Base-by-base conservation (phyloP, 371 early-diverging fungal species). In the Haplosporangium sp. region DNA sequence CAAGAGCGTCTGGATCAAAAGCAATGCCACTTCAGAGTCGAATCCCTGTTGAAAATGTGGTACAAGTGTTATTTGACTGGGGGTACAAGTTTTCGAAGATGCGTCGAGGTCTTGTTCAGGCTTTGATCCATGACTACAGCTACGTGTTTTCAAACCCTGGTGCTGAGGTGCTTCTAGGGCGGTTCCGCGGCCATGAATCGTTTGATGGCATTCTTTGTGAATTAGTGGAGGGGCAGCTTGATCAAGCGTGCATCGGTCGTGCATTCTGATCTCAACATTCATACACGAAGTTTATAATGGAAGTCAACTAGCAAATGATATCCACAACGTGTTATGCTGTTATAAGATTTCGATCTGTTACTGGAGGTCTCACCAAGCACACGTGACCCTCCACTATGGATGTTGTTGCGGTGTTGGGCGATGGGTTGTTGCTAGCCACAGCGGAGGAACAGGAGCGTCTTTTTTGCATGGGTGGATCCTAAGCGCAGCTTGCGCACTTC, bases 61-160 rank as follows among this genome's bases (percentile, higher is more conserved):
- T 70, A 18, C 71, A 67, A 21, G 62, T 70, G 29, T 21, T 76
- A 45, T 76, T 76, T 60, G 64, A 53, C 11, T 76, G 77, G 77
- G 77, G 71, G 0, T 60, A 67, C 52, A 45, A 48, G 43, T 76
- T 70, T 8, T 51, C 63, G 46, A 66, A 53, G 53, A 63, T 70
- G 14, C 64, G 70, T n/a, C 21, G 29, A 8, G 71, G 41, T 12
- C n/a, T 76, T 47, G 54, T 70, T 2, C 47, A 38, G 64, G 64
- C 55, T 2, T 36, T 69, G 16, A 38, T 55, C 6, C 11, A 52
- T 14, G 66, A 52, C 13, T 40, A 55, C 20, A 64, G 57, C 8
- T 13, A 36, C 5, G 18, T 13, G 18, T 50, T 43, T 29, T 42
- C 37, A 14, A 55, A 58, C 14, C 50, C 37, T 41, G 23, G 21